These are phyloP conservation scores for Williopsis jadinii DNA, from an alignment of 1,139 yeast species.

Conservation along the genomic window DNA sequence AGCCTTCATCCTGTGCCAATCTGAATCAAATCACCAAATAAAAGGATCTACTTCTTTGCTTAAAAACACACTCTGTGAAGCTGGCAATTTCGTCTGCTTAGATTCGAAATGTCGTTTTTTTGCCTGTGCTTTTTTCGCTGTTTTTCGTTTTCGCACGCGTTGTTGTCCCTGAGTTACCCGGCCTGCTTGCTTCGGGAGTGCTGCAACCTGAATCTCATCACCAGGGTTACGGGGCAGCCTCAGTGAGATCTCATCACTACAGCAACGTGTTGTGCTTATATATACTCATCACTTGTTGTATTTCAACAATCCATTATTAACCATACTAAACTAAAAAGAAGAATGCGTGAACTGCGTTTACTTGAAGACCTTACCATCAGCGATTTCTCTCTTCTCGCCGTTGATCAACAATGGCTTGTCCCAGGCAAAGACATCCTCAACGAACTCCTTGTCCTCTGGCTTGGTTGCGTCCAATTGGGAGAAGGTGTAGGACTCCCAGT, in stretches of 20 bases:
- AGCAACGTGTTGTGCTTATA: neutral
- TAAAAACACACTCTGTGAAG: no score
- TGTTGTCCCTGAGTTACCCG: neutral
- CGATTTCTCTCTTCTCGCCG: conserved; percentile 64
- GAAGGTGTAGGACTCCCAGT: conserved; percentile 85
- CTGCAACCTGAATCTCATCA: neutral
- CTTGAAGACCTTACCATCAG: conserved; percentile 81
- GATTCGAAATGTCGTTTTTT: no score
- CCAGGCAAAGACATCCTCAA: conserved; percentile 81
- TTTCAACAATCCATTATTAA: neutral
- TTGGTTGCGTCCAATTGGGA: conserved; percentile 61
- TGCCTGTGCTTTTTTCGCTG: no score
- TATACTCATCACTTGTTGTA: neutral
- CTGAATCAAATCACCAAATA: no score
- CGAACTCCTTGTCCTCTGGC: conserved; percentile 59
- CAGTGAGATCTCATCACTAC: no score
- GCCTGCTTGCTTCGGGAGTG: no score
- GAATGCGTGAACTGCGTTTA: conserved; percentile 36
- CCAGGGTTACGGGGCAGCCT: neutral
- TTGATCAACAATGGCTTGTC: conserved; percentile 64
- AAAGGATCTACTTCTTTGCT: no score
- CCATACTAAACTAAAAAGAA: neutral
- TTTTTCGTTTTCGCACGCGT: no score
- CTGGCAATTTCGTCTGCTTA: no score
- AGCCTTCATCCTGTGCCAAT: no score